Evolutionary conservation across 148 eudicot species (phyloP).

Genomic region (Rhododendron henanense): DNA sequence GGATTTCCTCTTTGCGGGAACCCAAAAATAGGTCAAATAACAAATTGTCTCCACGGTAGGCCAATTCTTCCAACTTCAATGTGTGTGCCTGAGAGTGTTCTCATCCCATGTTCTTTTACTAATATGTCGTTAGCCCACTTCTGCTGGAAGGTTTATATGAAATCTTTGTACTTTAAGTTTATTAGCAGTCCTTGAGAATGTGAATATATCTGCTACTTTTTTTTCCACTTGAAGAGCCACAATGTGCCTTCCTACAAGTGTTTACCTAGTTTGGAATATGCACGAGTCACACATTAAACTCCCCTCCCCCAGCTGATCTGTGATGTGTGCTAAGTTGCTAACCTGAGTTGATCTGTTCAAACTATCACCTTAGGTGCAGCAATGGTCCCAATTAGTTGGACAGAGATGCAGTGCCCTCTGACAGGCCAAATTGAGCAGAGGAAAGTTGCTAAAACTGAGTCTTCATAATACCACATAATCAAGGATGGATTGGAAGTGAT

Average conservation of each 20-base stretch:
- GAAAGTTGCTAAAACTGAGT: conserved; percentile 85
- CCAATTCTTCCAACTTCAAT: background rate
- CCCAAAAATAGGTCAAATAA: background rate
- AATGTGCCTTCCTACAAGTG: background rate
- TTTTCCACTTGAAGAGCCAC: background rate
- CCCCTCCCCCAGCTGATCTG: background rate
- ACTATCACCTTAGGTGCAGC: conserved; percentile 45
- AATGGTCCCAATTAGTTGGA: conserved; percentile 98
- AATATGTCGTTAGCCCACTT: background rate
- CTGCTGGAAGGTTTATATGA: background rate
- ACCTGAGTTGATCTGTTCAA: conserved; percentile 3
- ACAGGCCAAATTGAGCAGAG: conserved; percentile 92
- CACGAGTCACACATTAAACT: background rate
- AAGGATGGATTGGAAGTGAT: background rate
- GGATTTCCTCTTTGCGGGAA: background rate
- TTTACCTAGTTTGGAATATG: background rate
- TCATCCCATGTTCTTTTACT: background rate
- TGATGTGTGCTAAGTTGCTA: background rate
- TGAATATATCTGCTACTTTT: background rate
- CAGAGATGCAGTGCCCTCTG: conserved; percentile 95
- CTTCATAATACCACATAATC: conserved; percentile 18
- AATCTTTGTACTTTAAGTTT: background rate
- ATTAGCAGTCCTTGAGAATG: background rate
- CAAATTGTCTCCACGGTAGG: background rate
- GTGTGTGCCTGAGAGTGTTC: background rate